phyloP scores from a whole-genome alignment of 2,329 filamentous ascomycete genomes.

The Talaromyces sp. region DNA sequence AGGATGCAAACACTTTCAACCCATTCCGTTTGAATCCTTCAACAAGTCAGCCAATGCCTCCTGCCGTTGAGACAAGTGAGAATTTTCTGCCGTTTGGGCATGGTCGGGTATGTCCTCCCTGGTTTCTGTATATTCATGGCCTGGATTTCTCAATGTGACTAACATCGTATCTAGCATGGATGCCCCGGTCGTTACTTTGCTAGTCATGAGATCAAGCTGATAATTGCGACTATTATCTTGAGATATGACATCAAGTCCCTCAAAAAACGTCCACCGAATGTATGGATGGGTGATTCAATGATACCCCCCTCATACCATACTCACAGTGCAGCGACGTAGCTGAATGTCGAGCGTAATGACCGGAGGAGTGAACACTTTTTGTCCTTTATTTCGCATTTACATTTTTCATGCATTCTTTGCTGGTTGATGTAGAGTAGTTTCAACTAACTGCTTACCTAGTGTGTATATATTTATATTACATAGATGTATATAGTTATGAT shows the following conservation, averaged over 20 bases:
- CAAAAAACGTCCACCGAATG: neutral
- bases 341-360: neutral
- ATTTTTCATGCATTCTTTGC: no score
- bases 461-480: no score
- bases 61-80: neutral
- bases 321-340: neutral
- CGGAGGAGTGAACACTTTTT: no score
- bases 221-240: neutral
- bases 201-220: neutral
- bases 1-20: neutral
- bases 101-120: neutral
- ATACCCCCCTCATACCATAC: conserved; percentile 1
- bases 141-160: neutral
- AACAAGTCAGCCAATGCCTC: neutral
- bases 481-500: no score
- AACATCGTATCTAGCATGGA: neutral
- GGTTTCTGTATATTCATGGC: neutral
- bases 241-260: neutral
- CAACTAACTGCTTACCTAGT: no score
- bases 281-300: conserved; percentile 1
- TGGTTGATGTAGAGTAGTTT: no score
- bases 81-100: neutral
- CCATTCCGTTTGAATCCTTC: neutral
- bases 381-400: no score
- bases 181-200: neutral